phyloP scores from a whole-genome alignment of 768 basidiomycete species.

The Panaeolus papilionaceus region DNA sequence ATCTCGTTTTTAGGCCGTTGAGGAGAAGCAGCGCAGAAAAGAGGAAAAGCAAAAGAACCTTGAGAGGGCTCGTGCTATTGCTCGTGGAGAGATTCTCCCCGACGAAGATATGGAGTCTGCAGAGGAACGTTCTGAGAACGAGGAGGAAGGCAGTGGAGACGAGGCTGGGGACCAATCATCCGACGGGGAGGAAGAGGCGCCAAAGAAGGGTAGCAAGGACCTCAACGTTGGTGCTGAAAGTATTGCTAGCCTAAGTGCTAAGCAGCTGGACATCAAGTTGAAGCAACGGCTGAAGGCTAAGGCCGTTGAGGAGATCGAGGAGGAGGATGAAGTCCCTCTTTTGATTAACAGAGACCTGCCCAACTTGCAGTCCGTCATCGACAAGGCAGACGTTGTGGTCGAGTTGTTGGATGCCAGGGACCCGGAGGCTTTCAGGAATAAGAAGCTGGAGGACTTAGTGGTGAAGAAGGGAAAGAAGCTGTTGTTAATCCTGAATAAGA shows the following conservation, averaged over 20 bases:
- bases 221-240: conserved; percentile 59
- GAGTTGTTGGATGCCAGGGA: conserved; percentile 88
- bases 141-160: conserved; percentile 26
- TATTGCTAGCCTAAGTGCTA: conserved; percentile 53
- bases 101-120: conserved; percentile 31
- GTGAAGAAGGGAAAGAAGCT: conserved; percentile 48
- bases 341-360: conserved; percentile 70
- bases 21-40: conserved; percentile 73
- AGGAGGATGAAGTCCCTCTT: conserved; percentile 62
- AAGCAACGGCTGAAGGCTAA: conserved; percentile 34
- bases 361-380: conserved; percentile 69
- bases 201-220: conserved; percentile 37
- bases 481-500: conserved; percentile 84
- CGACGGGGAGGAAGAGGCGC: conserved; percentile 33
- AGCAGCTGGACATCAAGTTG: conserved; percentile 42
- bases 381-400: conserved; percentile 79
- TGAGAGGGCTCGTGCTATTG: conserved; percentile 32
- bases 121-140: conserved; percentile 23
- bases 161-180: conserved; percentile 31
- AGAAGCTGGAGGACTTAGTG: conserved; percentile 62
- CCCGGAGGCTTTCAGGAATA: conserved; percentile 73
- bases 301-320: conserved; percentile 38
- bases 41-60: conserved; percentile 56
- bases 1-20: conserved; percentile 59
- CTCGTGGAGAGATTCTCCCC: conserved; percentile 33